phyloP scores from a whole-genome alignment of 2,329 filamentous ascomycete genomes.

The Grosmannia penicillata region DNA sequence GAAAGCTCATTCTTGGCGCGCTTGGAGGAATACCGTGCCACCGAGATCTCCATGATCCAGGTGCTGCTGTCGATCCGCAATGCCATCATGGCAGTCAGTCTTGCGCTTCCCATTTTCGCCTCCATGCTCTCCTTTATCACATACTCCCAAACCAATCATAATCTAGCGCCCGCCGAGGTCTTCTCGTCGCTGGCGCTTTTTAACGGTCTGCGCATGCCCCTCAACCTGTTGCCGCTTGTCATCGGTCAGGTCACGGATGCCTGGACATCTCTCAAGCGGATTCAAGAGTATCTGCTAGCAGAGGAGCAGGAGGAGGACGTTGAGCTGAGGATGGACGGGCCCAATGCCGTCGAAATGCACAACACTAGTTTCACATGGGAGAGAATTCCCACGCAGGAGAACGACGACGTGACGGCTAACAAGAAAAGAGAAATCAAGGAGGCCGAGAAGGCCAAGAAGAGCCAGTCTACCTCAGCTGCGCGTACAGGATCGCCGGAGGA shows the following conservation, averaged over 20 bases:
- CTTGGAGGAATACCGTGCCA: slow-evolving; percentile 55
- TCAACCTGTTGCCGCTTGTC: slow-evolving; percentile 78
- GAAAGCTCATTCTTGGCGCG: slow-evolving; percentile 73
- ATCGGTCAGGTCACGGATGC: slow-evolving; percentile 85
- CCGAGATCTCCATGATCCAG: slow-evolving; percentile 76
- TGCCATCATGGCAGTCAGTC: slow-evolving; percentile 67
- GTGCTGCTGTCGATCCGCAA: slow-evolving; percentile 70
- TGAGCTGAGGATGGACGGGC: slow-evolving; percentile 34
- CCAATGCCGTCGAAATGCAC: slow-evolving; percentile 57
- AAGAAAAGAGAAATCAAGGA: slow-evolving; percentile 13
- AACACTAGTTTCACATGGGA: slow-evolving; percentile 84
- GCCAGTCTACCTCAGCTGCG: not conserved
- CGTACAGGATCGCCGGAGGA: too few species aligned
- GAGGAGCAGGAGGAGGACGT: slow-evolving; percentile 72
- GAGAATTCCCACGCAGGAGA: slow-evolving; percentile 39
- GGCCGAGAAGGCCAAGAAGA: not conserved
- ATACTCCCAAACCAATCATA: slow-evolving; percentile 50
- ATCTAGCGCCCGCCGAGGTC: slow-evolving; percentile 58
- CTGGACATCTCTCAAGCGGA: slow-evolving; percentile 67
- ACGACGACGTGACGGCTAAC: slow-evolving; percentile 31
- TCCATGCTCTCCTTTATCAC: slow-evolving; percentile 94
- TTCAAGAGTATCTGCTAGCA: slow-evolving; percentile 74
- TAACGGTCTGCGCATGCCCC: slow-evolving; percentile 76
- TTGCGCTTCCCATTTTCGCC: slow-evolving; percentile 83
- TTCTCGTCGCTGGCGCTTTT: slow-evolving; percentile 93